A percentile compares a stretch with the other conserved stretches of the same genome.
These are phyloP conservation scores for Cytospora piceicola DNA, from an alignment of 2,329 filamentous ascomycete species.

Conservation along the genomic window DNA sequence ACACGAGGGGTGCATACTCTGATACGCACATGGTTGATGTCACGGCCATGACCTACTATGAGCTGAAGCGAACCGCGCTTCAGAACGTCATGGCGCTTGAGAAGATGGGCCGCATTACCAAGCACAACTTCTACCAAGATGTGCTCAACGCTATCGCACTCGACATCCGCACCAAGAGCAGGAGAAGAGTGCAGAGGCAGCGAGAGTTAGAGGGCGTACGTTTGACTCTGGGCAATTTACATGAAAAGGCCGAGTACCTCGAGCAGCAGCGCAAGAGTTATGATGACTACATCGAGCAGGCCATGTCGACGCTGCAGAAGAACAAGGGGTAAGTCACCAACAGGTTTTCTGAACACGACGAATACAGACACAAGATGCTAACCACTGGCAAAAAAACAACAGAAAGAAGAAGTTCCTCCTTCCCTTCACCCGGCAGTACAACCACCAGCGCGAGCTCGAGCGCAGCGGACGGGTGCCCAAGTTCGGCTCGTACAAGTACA, in stretches of 20 bases:
- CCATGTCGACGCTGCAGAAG: conserved; percentile 94
- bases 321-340: conserved; percentile 75
- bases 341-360: conserved; percentile 4
- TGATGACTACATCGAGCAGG: conserved; percentile 98
- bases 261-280: conserved; percentile 97
- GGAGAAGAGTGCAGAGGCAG: conserved; percentile 86
- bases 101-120: conserved; percentile 83
- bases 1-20: conserved; percentile 84
- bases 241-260: conserved; percentile 87
- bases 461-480: conserved; percentile 91
- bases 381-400: conserved; percentile 34
- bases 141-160: conserved; percentile 96
- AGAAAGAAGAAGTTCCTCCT: conserved; percentile 91
- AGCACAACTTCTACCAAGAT: conserved; percentile 92
- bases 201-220: conserved; percentile 86
- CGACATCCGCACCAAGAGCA: conserved; percentile 96
- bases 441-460: conserved; percentile 95
- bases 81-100: conserved; percentile 94
- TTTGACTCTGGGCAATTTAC: conserved; percentile 73
- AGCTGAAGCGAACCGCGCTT: conserved; percentile 88
- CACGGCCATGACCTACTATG: conserved; percentile 84
- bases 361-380: conserved; percentile 29
- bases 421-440: conserved; percentile 98
- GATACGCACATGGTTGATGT: conserved; percentile 87
- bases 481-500: conserved; percentile 98